Evolutionary conservation across 768 basidiomycete species (phyloP).

Genomic region (Lactarius psammicola): DNA sequence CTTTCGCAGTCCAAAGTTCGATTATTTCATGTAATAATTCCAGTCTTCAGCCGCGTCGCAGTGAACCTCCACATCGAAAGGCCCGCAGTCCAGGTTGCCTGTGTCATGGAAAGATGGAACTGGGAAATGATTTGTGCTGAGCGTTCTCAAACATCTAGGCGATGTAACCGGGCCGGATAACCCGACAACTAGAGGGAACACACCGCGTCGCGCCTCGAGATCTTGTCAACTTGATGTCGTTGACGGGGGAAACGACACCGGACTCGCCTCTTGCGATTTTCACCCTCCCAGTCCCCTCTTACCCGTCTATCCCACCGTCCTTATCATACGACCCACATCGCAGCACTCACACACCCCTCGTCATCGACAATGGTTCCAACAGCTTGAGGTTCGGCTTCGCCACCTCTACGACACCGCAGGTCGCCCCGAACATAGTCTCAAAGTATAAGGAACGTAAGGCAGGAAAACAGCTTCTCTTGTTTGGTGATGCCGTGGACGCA

Average conservation of each 20-base stretch:
- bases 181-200: neutral
- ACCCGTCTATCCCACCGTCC: slow-evolving; percentile 15
- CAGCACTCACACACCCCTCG: slow-evolving; percentile 54
- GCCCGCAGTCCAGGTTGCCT: too few species aligned
- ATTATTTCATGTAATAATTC: too few species aligned
- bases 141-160: too few species aligned
- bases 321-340: slow-evolving; percentile 22
- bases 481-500: slow-evolving; percentile 82
- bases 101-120: too few species aligned
- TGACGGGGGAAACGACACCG: neutral
- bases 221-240: neutral
- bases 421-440: slow-evolving; percentile 69
- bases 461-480: slow-evolving; percentile 79
- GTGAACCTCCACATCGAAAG: too few species aligned
- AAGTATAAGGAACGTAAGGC: slow-evolving; percentile 88
- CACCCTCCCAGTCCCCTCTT: slow-evolving; percentile 18
- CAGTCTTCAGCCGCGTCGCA: too few species aligned
- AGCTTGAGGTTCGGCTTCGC: slow-evolving; percentile 83
- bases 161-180: neutral
- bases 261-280: slow-evolving; percentile 13
- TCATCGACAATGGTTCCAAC: slow-evolving; percentile 90
- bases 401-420: slow-evolving; percentile 53
- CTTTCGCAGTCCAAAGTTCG: too few species aligned
- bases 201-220: neutral
- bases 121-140: too few species aligned